Evolutionary conservation across 768 basidiomycete genomes (phyloP), one percentile per base, ranked within the genome.

Genomic region (Lactarius pseudohatsudake): DNA sequence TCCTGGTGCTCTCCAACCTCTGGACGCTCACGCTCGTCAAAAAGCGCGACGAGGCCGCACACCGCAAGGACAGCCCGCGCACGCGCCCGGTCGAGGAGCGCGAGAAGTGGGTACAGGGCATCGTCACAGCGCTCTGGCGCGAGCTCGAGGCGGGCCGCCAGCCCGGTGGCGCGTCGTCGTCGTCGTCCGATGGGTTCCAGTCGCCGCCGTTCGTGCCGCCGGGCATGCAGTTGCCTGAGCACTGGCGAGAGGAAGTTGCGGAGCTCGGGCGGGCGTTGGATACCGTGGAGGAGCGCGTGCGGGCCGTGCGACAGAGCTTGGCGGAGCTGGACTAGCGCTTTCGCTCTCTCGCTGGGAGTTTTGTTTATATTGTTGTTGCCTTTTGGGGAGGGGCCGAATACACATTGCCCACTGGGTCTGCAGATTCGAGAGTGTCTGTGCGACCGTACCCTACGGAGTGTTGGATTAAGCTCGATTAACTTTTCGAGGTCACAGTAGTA

Each of bases 1-100:
- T 84, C 41, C 77, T 96, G 70, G 84, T 95, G 67, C 65, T 92
- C 50, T 91, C 87, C 71, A 96, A 96, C 72, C 53, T 93, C n/a
- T 87, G 79, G 92, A 89, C 87, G 70, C 69, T 81, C 76, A 76
- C 70, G 77, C 77, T 74, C 77, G 80, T 80, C 67, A 84, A 78
- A 71, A 76, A 76, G 75, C 81, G 77, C 77, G 80, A 81, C 72
- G 82, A 84, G 66, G 75, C 73, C 8, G 79, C 78, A 28, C 72
- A 79, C 45, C 73, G 78, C 41, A 86, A 81, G 76, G 81, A 81
- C 4, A 40, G 15, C 75, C 62, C 82, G 75, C 79, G 75, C 73
- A 82, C 80, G 76, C 80, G 75, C 73, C 82, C 80, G 75, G 80
- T 76, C 70, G 88, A 85, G 75, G 91, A 91, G 74, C 81, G 85